Conservation (phyloP, 371 early-diverging fungal genomes). For the Mortierella sp. region DNA sequence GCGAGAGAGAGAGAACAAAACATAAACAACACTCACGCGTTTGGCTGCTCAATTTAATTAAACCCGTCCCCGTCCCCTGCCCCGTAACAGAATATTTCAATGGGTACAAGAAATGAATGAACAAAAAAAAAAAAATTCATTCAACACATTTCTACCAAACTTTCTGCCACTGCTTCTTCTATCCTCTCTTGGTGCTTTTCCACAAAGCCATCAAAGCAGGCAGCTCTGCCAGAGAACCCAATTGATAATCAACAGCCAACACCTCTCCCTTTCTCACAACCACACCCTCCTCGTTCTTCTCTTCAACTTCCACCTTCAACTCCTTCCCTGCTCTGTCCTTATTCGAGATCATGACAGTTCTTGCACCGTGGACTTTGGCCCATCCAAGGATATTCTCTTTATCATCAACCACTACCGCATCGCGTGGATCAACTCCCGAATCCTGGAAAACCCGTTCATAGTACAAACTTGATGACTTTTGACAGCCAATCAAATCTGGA, state of each 20-base stretch:
- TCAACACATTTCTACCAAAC: too few relatives aligned
- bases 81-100: too few relatives aligned
- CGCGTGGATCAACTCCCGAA: slow-evolving; percentile 30
- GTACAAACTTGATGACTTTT: slow-evolving; percentile 37
- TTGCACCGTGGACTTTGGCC: slow-evolving; percentile 44
- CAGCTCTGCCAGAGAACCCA: slow-evolving; percentile 35
- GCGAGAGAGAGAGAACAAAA: neutral
- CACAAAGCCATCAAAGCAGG: slow-evolving; percentile 32
- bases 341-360: slow-evolving; percentile 38
- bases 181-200: slow-evolving; percentile 16
- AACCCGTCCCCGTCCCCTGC: too few relatives aligned
- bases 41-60: neutral
- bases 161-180: neutral
- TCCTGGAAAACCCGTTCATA: slow-evolving; percentile 35
- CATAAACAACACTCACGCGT: neutral
- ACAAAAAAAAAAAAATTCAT: too few relatives aligned
- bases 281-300: neutral
- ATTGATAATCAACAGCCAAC: slow-evolving; percentile 46
- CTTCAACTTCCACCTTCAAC: slow-evolving; percentile 17
- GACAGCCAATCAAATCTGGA: slow-evolving; percentile 33
- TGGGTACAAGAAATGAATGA: too few relatives aligned
- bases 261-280: slow-evolving; percentile 12
- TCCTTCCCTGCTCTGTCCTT: slow-evolving; percentile 32
- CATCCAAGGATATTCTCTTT: slow-evolving; percentile 47
- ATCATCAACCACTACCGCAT: slow-evolving; percentile 44